phyloP scores from a whole-genome alignment of 768 basidiomycete genomes.

The Boletellus emodensis region DNA sequence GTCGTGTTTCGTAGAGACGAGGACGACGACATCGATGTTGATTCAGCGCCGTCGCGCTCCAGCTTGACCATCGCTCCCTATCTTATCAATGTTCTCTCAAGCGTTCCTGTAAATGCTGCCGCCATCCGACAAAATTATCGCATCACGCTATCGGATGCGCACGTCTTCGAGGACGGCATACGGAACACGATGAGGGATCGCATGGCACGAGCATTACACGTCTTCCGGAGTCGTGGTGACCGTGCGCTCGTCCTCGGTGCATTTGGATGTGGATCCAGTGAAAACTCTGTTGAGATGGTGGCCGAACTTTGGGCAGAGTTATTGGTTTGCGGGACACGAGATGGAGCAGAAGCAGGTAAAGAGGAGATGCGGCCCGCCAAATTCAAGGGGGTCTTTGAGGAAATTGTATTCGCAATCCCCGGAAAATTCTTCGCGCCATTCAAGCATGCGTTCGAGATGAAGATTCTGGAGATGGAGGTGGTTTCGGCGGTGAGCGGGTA shows the following conservation, averaged over 20 bases:
- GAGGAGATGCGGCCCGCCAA: slow-evolving; percentile 24
- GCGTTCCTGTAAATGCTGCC: slow-evolving; percentile 42
- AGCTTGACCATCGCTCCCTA: slow-evolving; percentile 37
- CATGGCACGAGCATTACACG: slow-evolving; percentile 43
- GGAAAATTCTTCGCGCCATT: slow-evolving; percentile 35
- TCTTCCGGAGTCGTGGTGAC: slow-evolving; percentile 41
- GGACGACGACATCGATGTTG: slow-evolving; percentile 19
- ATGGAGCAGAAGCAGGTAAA: slow-evolving; percentile 18
- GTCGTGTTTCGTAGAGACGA: slow-evolving; percentile 41
- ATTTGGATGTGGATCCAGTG: slow-evolving; percentile 42
- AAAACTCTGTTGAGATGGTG: slow-evolving; percentile 40
- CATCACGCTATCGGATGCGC: slow-evolving; percentile 31
- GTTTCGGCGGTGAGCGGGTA: slow-evolving; percentile 28
- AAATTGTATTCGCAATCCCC: slow-evolving; percentile 41
- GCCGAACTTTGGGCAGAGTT: slow-evolving; percentile 46
- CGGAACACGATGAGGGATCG: slow-evolving; percentile 43
- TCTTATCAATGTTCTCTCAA: slow-evolving; percentile 37
- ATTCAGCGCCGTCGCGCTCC: slow-evolving; percentile 5
- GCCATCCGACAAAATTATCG: slow-evolving; percentile 37
- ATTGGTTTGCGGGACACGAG: slow-evolving; percentile 33
- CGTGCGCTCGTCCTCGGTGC: slow-evolving; percentile 40
- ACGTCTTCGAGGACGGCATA: slow-evolving; percentile 38
- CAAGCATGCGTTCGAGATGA: slow-evolving; percentile 38
- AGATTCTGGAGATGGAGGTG: slow-evolving; percentile 36
- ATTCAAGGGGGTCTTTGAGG: slow-evolving; percentile 41